Percentiles rank a stretch among this genome's conserved stretches.
These are phyloP conservation scores for Blastomyces silverae DNA, from an alignment of 2,329 filamentous ascomycete genomes.

Conservation along the genomic window DNA sequence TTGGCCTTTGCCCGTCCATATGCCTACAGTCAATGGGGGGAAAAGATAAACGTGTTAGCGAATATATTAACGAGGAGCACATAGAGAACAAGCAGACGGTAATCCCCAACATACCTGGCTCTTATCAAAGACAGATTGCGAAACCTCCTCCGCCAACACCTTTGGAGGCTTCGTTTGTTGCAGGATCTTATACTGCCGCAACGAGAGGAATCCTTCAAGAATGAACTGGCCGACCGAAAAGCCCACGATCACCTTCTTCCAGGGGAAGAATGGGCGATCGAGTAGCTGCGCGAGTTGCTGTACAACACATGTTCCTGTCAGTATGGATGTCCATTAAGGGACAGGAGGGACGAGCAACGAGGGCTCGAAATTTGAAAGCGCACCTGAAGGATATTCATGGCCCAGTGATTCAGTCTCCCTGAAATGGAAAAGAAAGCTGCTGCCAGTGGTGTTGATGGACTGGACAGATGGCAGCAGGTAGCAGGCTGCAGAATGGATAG, in stretches of 20 bases:
- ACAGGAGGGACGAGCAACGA: background rate
- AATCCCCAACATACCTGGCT: constrained; percentile 55
- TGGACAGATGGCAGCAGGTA: constrained; percentile 6
- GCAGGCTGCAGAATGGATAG: background rate
- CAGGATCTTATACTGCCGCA: constrained; percentile 83
- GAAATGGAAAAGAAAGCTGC: background rate
- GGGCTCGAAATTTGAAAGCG: constrained; percentile 10
- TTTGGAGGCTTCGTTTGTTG: constrained; percentile 73
- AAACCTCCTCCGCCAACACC: constrained; percentile 80
- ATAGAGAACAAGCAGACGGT: background rate
- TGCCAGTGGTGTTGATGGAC: background rate
- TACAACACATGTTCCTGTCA: background rate
- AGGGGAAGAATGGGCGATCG: constrained; percentile 88
- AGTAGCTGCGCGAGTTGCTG: constrained; percentile 72
- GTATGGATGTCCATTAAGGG: background rate
- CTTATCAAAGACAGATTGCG: constrained; percentile 87
- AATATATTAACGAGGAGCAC: background rate
- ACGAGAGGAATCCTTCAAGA: constrained; percentile 80
- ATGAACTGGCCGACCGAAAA: constrained; percentile 89
- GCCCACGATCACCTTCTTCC: constrained; percentile 92
- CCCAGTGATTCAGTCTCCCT: constrained; percentile 10
- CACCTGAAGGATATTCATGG: constrained; percentile 37
- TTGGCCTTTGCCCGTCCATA: constrained; percentile 95
- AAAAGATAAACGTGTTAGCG: constrained; percentile 10
- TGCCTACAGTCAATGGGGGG: constrained; percentile 45